phyloP scores from a whole-genome alignment of 305 asterid species.

The Rubia balearica region DNA sequence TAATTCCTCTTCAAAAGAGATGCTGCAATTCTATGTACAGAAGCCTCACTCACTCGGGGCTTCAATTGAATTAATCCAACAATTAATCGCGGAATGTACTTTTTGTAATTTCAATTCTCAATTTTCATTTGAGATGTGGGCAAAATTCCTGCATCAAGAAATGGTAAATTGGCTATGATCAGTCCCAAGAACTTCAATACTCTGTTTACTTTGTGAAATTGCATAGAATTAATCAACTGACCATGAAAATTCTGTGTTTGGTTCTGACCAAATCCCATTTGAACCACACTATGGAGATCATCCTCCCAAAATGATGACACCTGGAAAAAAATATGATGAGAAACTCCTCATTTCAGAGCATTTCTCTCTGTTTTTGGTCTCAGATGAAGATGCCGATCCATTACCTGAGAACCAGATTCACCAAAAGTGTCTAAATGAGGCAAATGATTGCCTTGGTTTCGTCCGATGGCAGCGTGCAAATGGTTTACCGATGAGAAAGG shows the following conservation, averaged over 20 bases:
- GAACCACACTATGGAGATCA: conserved; percentile 79
- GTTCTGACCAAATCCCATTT: conserved; percentile 73
- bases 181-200: not conserved
- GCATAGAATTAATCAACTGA: conserved; percentile 19
- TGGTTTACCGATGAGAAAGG: conserved; percentile 30
- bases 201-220: not conserved
- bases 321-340: conserved; percentile 25
- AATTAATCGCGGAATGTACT: conserved; percentile 13
- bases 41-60: conserved; percentile 93
- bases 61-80: conserved; percentile 44
- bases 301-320: conserved; percentile 63
- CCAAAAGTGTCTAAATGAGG: conserved; percentile 37
- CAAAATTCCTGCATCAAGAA: conserved; percentile 40
- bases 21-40: conserved; percentile 43
- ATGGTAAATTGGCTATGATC: not conserved
- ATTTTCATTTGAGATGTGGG: conserved; percentile 56
- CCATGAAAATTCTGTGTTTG: conserved; percentile 48
- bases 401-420: conserved; percentile 60
- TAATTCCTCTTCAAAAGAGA: conserved; percentile 9
- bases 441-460: conserved; percentile 35
- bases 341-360: not conserved
- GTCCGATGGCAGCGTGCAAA: conserved; percentile 25
- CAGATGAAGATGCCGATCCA: not conserved
- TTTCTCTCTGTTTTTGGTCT: not conserved
- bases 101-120: conserved; percentile 39